A percentile compares a stretch with the other conserved stretches of the same genome.
Evolutionary conservation across 2,329 filamentous ascomycete species (phyloP).

Genomic region (Fusarium globosum): DNA sequence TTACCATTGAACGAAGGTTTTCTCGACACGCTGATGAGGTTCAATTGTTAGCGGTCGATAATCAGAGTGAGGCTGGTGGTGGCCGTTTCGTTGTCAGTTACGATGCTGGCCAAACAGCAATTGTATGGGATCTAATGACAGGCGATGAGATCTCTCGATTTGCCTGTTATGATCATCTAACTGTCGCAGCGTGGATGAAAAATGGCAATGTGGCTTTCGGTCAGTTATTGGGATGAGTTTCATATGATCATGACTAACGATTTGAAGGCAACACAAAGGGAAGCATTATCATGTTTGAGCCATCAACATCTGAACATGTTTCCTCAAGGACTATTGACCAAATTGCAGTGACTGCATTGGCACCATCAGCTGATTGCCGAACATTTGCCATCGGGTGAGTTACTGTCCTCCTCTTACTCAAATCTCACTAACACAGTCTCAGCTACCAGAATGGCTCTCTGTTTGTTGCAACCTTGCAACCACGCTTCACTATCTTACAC

Average conservation of each 20-base stretch:
- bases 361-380: conserved; percentile 87
- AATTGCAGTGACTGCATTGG: conserved; percentile 93
- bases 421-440: conserved; percentile 23
- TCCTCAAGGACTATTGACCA: conserved; percentile 90
- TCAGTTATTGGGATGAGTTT: conserved; percentile 57
- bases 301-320: conserved; percentile 90
- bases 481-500: conserved; percentile 92
- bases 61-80: conserved; percentile 85
- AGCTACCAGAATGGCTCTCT: conserved; percentile 97
- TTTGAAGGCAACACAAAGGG: conserved; percentile 86
- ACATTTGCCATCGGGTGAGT: conserved; percentile 95
- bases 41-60: conserved; percentile 87
- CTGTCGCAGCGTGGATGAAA: conserved; percentile 91
- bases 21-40: conserved; percentile 86
- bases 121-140: conserved; percentile 96
- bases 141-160: conserved; percentile 93
- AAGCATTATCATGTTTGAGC: conserved; percentile 94
- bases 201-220: conserved; percentile 98
- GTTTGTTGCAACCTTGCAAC: conserved; percentile 87
- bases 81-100: conserved; percentile 93
- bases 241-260: conserved; percentile 31
- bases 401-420: neutral
- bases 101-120: conserved; percentile 88
- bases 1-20: conserved; percentile 89
- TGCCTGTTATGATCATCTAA: conserved; percentile 87